Conservation (phyloP, 345 rosid genomes). For the Syzygium aqueum region DNA sequence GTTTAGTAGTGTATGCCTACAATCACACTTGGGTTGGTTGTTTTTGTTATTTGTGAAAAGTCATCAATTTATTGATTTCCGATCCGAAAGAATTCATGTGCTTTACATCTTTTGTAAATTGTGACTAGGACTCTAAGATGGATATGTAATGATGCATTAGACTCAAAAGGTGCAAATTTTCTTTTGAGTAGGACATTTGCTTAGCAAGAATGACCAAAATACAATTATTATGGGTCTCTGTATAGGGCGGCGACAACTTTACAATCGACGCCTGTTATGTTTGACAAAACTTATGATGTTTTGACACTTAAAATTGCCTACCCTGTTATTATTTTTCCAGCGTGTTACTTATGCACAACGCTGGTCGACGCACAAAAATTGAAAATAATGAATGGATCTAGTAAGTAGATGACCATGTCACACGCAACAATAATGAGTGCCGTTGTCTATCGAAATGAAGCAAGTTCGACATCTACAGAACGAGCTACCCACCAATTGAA, state of each 20-base stretch:
- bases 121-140: background rate
- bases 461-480: too few relatives aligned
- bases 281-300: background rate
- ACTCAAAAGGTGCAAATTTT: background rate
- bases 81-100: background rate
- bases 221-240: background rate
- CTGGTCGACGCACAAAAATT: background rate
- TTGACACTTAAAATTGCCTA: too few relatives aligned
- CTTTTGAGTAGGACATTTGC: background rate
- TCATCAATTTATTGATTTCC: background rate
- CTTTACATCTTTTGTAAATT: background rate
- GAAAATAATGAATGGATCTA: too few relatives aligned
- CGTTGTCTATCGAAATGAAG: too few relatives aligned
- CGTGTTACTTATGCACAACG: background rate
- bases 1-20: background rate
- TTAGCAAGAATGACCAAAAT: background rate
- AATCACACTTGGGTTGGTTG: background rate
- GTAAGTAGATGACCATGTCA: too few relatives aligned
- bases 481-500: background rate
- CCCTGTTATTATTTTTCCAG: too few relatives aligned
- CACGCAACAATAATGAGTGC: too few relatives aligned
- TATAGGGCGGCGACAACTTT: background rate
- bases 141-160: background rate
- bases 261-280: background rate
- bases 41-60: background rate